A percentile compares a stretch with the other conserved stretches of the same genome.
Evolutionary conservation across 768 basidiomycete species (phyloP).

Genomic region (Kwoniella newhampshirensis): DNA sequence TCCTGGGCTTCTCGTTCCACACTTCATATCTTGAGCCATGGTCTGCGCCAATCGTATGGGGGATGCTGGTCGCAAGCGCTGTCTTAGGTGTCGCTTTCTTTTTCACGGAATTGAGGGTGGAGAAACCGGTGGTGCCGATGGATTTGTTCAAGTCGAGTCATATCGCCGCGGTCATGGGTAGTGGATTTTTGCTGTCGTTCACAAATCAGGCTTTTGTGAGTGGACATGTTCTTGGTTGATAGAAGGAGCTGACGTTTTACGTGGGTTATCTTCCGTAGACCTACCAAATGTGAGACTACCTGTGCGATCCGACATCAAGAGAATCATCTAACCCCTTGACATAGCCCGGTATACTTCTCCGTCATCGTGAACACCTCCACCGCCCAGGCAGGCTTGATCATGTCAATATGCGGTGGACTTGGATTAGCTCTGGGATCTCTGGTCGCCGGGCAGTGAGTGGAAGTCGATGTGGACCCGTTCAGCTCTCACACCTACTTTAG

Average conservation of each 20-base stretch:
- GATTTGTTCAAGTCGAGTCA: conserved; percentile 40
- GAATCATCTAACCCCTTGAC: not conserved
- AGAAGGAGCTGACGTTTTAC: not conserved
- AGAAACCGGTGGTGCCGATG: conserved; percentile 45
- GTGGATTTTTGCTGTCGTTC: conserved; percentile 47
- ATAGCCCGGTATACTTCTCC: conserved; percentile 50
- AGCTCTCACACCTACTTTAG: no score
- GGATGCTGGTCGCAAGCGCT: conserved; percentile 33
- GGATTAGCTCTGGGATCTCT: conserved; percentile 48
- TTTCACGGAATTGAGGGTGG: conserved; percentile 35
- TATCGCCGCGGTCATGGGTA: conserved; percentile 35
- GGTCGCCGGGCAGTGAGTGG: conserved; percentile 46
- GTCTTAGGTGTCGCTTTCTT: conserved; percentile 26
- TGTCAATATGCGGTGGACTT: conserved; percentile 45
- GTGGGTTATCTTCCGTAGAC: not conserved
- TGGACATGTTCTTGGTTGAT: not conserved
- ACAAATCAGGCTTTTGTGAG: conserved; percentile 49
- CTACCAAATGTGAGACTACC: conserved; percentile 16
- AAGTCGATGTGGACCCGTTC: not conserved
- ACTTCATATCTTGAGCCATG: conserved; percentile 50
- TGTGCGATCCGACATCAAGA: not conserved
- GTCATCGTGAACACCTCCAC: conserved; percentile 49
- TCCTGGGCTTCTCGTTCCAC: conserved; percentile 51
- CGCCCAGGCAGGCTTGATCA: conserved; percentile 45
- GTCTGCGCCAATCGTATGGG: conserved; percentile 48